Percentiles rank a stretch among this genome's conserved stretches.
These are phyloP conservation scores for Xylariales sp. DNA, from an alignment of 2,329 filamentous ascomycete genomes.

Conservation along the genomic window DNA sequence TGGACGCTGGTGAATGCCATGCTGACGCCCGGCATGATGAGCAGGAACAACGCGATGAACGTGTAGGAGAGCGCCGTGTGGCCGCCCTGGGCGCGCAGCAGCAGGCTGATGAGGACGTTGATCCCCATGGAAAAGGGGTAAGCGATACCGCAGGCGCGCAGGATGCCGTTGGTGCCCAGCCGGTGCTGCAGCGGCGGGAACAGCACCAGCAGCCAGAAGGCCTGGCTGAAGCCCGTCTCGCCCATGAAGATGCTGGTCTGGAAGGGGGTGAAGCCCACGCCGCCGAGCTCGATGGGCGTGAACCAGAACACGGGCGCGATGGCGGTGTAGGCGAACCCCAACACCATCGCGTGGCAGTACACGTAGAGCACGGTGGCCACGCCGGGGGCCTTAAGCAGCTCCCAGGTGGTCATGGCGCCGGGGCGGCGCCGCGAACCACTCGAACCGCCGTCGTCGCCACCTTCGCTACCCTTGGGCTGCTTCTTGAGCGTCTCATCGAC, in stretches of 20 bases:
- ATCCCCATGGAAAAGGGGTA: constrained; percentile 63
- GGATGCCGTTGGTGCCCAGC: constrained; percentile 61
- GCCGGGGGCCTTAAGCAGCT: constrained; percentile 58
- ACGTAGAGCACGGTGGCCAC: constrained; percentile 62
- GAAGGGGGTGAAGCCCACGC: constrained; percentile 56
- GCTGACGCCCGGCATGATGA: constrained; percentile 57
- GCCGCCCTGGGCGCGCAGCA: constrained; percentile 49
- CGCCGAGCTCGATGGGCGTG: constrained; percentile 58
- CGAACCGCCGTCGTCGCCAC: constrained; percentile 9
- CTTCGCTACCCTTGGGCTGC: constrained; percentile 15
- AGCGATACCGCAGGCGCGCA: constrained; percentile 49
- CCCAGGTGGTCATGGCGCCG: constrained; percentile 36
- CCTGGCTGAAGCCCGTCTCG: constrained; percentile 60
- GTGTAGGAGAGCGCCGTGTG: constrained; percentile 53
- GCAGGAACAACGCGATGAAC: constrained; percentile 35
- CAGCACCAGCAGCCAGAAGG: constrained; percentile 64
- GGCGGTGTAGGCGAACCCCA: constrained; percentile 69
- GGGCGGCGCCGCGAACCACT: constrained; percentile 5
- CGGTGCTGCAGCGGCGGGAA: constrained; percentile 66
- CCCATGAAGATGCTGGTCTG: constrained; percentile 66
- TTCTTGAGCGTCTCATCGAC: constrained; percentile 56
- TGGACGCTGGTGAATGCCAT: constrained; percentile 71
- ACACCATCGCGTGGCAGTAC: constrained; percentile 62
- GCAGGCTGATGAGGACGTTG: constrained; percentile 49
- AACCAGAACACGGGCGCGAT: constrained; percentile 66